Evolutionary conservation across 2,329 filamentous ascomycete species (phyloP).

Genomic region (Phaeoacremonium minimum): DNA sequence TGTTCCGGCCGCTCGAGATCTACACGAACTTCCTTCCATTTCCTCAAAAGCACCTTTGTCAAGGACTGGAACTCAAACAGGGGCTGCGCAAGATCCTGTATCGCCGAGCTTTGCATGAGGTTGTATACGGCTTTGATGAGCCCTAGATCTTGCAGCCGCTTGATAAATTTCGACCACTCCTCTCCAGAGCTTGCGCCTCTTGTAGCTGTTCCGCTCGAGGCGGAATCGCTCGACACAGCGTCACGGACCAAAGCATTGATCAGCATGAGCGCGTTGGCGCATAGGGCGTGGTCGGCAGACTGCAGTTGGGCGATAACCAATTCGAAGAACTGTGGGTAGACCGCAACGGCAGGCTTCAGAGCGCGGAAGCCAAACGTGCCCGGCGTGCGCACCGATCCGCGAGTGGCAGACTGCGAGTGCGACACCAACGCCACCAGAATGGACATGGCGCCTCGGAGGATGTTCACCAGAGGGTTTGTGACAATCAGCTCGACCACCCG

Average conservation of each 20-base stretch:
- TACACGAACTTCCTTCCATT: constrained; percentile 82
- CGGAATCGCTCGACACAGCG: constrained; percentile 71
- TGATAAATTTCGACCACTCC: constrained; percentile 96
- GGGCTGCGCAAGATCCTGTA: constrained; percentile 87
- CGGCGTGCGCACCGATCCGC: constrained; percentile 32
- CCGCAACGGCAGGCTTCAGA: constrained; percentile 83
- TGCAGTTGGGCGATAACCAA: constrained; percentile 88
- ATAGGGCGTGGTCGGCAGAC: constrained; percentile 91
- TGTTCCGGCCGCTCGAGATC: constrained; percentile 88
- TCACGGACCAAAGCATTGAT: constrained; percentile 95
- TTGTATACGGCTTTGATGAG: constrained; percentile 88
- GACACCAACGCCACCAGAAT: constrained; percentile 92
- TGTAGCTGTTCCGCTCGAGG: constrained; percentile 23
- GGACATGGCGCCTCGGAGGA: constrained; percentile 92
- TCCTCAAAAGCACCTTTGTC: constrained; percentile 80
- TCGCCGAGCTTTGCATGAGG: constrained; percentile 88
- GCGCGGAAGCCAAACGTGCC: constrained; percentile 83
- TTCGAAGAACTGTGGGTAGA: constrained; percentile 91
- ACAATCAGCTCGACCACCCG: constrained; percentile 89
- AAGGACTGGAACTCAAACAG: constrained; percentile 89
- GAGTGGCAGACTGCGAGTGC: constrained; percentile 62
- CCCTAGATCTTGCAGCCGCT: constrained; percentile 85
- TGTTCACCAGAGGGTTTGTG: constrained; percentile 93
- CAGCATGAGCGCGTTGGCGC: constrained; percentile 90
- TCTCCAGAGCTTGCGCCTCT: constrained; percentile 37